Evolutionary conservation across 306 rosid species (phyloP), one percentile per base, ranked within the genome.

Genomic region (Oemleria cerasiformis): DNA sequence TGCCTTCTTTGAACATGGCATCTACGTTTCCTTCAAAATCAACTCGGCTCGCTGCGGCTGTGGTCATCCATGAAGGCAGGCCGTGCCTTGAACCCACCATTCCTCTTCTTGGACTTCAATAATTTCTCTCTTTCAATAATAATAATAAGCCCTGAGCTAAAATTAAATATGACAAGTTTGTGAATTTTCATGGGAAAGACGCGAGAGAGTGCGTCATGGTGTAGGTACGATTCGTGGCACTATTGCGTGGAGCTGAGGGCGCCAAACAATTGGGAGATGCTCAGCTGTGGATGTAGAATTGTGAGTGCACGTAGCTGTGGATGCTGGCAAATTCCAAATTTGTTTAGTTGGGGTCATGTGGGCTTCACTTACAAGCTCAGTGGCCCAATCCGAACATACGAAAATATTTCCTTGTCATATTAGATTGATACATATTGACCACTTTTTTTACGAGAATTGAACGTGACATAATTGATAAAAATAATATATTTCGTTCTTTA

Each of bases 21-120:
- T 73, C 64, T 15, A 86, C 69, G 49, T 77, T 81, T 59, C 75
- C 74, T 43, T 86, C 81, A 34, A 74, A 75, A 77, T 79, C 85
- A 79, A 82, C 85, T 53, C 72, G 75, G 43, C 59, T 55, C 5
- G 74, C 76, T 0, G 92, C 75, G 0, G 87, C 79, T 15, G 83
- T 80, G 75, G 68, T 76, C 30, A 79, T 50, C 87, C 91, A 81
- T 19, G 85, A 73, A 71, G 89, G 85, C 17, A 80, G 51, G 69
- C 77, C 54, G 23, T 72, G 84, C 67, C 75, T 71, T 21, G 85
- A 82, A 1, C 70, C 83, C 79, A 69, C 89, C 89, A 77, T 85
- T 73, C 57, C 17, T 10, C 39, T 13, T 43, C 25, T 56, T 41
- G 11, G 41, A 13, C 19, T 30, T 58, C 39, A 11, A 6, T 41